Evolutionary conservation across 176 grass and related monocot genomes (phyloP).

Genomic region (Ensete glaucum): DNA sequence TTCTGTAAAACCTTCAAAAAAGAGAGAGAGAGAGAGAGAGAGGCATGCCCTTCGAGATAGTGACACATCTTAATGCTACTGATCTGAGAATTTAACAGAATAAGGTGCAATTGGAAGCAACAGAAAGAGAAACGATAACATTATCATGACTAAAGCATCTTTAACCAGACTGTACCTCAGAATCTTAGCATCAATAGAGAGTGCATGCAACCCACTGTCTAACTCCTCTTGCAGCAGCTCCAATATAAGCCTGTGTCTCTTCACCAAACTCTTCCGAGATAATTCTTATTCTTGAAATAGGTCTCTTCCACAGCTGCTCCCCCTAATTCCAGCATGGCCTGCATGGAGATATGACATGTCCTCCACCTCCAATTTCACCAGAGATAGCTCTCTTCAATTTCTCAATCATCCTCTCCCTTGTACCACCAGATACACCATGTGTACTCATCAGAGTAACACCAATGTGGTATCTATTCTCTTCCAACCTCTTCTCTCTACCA

Average conservation of each 20-base stretch:
- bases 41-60: not conserved
- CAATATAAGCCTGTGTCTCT: slow-evolving; percentile 76
- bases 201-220: slow-evolving; percentile 65
- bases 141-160: not conserved
- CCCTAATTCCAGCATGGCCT: slow-evolving; percentile 55
- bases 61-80: too few relatives aligned
- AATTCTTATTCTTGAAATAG: slow-evolving; percentile 71
- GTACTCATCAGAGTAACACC: not conserved
- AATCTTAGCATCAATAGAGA: slow-evolving; percentile 82
- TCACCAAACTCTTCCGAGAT: slow-evolving; percentile 78
- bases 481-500: slow-evolving; percentile 10
- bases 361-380: slow-evolving; percentile 45
- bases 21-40: not conserved
- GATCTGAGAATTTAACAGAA: not conserved
- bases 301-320: slow-evolving; percentile 55
- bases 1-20: not conserved
- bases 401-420: slow-evolving; percentile 55
- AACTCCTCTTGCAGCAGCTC: slow-evolving; percentile 74
- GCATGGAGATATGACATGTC: slow-evolving; percentile 73
- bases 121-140: not conserved
- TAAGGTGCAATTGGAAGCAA: not conserved
- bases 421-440: slow-evolving; percentile 28
- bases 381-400: slow-evolving; percentile 35
- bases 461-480: not conserved
- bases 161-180: slow-evolving; percentile 44